phyloP scores from a whole-genome alignment of 352 stramenopile genomes.

The Pelagophyceae sp. region DNA sequence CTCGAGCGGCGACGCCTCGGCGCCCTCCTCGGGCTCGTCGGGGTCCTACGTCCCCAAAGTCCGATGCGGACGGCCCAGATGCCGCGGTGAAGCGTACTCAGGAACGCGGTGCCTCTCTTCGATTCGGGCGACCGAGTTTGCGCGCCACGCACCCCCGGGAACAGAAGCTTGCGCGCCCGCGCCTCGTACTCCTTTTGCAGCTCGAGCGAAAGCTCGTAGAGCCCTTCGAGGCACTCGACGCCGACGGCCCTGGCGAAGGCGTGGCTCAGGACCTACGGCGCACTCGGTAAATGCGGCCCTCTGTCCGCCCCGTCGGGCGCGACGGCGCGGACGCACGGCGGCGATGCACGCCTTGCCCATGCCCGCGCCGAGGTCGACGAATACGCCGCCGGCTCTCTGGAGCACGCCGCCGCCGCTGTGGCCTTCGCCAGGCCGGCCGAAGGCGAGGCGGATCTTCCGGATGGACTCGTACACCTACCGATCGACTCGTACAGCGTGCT shows the following conservation, averaged over 20 bases:
- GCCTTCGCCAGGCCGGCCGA: constrained; percentile 33
- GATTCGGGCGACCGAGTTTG: constrained; percentile 40
- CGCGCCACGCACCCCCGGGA: background rate
- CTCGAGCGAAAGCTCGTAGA: constrained; percentile 50
- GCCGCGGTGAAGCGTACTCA: constrained; percentile 37
- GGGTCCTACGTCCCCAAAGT: constrained; percentile 39
- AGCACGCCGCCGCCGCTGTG: background rate
- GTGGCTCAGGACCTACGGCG: constrained; percentile 43
- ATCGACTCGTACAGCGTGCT: no score
- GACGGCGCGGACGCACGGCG: constrained; percentile 26
- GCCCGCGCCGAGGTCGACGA: constrained; percentile 64
- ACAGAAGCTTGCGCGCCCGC: no score
- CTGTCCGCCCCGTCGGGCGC: no score
- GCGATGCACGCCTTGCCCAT: constrained; percentile 67
- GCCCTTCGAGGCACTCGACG: constrained; percentile 58
- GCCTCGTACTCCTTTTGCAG: constrained; percentile 26
- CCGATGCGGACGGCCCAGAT: constrained; percentile 52
- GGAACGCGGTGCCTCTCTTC: background rate
- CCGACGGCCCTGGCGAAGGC: constrained; percentile 63
- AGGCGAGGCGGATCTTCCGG: constrained; percentile 27
- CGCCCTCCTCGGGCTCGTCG: background rate
- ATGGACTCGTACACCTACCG: constrained; percentile 34
- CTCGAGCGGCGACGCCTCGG: no score
- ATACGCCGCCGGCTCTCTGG: constrained; percentile 47
- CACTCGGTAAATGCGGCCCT: no score